phyloP scores from a whole-genome alignment of 495 filamentous ascomycete species.

The Aspergillus nanangensis region DNA sequence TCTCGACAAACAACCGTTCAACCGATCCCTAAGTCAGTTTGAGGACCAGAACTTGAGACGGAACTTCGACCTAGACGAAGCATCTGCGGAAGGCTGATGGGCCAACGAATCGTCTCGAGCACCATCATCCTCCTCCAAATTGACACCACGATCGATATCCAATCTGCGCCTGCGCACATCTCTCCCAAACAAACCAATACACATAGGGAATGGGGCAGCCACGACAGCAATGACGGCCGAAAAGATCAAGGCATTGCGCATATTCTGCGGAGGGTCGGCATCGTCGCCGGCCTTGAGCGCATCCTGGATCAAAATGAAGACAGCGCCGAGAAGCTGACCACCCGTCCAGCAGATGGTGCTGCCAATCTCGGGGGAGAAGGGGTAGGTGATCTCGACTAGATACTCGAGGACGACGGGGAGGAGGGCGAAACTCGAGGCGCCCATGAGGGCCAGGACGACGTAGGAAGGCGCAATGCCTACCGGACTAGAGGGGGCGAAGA shows the following conservation, averaged over 20 bases:
- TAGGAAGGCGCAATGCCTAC: slow-evolving; percentile 62
- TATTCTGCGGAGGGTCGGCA: slow-evolving; percentile 59
- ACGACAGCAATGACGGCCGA: slow-evolving; percentile 63
- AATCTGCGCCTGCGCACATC: slow-evolving; percentile 51
- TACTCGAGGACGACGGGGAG: slow-evolving; percentile 85
- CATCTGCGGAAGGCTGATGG: too few species aligned
- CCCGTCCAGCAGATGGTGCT: slow-evolving; percentile 79
- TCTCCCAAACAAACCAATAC: slow-evolving; percentile 62
- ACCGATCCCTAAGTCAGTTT: too few species aligned
- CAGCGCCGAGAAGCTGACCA: slow-evolving; percentile 63
- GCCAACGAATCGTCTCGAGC: not conserved
- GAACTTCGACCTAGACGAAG: not conserved
- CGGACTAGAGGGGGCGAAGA: slow-evolving; percentile 75
- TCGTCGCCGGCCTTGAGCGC: slow-evolving; percentile 60
- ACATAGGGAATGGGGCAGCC: slow-evolving; percentile 61
- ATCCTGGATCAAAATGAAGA: slow-evolving; percentile 80
- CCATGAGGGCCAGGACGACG: slow-evolving; percentile 62
- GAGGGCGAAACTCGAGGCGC: slow-evolving; percentile 74
- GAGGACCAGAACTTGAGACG: slow-evolving; percentile 2
- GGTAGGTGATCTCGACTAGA: slow-evolving; percentile 79
- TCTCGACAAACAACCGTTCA: too few species aligned
- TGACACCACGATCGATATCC: slow-evolving; percentile 46
- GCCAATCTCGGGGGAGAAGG: slow-evolving; percentile 82
- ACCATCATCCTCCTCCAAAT: slow-evolving; percentile 13
- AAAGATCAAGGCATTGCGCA: slow-evolving; percentile 73